Evolutionary conservation across 352 stramenopile genomes (phyloP).

Genomic region (Phytophthora constricta): DNA sequence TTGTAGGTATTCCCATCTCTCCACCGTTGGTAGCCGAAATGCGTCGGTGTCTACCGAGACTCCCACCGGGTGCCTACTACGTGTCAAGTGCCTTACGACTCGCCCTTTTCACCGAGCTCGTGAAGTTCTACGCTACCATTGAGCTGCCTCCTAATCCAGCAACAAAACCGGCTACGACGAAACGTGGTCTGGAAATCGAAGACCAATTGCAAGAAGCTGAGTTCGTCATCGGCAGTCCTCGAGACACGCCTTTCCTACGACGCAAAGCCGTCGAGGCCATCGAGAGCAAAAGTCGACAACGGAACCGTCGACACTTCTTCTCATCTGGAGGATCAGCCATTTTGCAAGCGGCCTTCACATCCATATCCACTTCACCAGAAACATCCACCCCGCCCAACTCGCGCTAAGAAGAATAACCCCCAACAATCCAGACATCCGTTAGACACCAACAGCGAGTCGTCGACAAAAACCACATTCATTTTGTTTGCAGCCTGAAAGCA

Average conservation of each 20-base stretch:
- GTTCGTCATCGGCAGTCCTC: constrained; percentile 61
- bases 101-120: constrained; percentile 56
- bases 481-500: too few species aligned
- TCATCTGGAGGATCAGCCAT: constrained; percentile 49
- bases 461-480: too few species aligned
- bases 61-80: constrained; percentile 60
- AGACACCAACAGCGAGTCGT: background rate
- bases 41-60: constrained; percentile 48
- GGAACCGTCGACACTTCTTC: constrained; percentile 47
- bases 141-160: constrained; percentile 14
- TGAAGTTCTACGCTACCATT: constrained; percentile 60
- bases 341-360: constrained; percentile 36
- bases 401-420: constrained; percentile 6
- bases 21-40: constrained; percentile 53
- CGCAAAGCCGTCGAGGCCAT: constrained; percentile 68
- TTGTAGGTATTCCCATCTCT: constrained; percentile 50
- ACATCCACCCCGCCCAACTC: background rate
- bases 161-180: constrained; percentile 2
- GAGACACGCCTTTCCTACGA: constrained; percentile 74
- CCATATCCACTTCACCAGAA: constrained; percentile 10
- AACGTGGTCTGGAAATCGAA: background rate
- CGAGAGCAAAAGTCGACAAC: constrained; percentile 38
- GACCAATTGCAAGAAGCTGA: constrained; percentile 36
- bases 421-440: background rate
- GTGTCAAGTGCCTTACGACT: constrained; percentile 50